phyloP scores from a whole-genome alignment of 1,284 basidiomycete species.

The Garcileccinum viscosum region DNA sequence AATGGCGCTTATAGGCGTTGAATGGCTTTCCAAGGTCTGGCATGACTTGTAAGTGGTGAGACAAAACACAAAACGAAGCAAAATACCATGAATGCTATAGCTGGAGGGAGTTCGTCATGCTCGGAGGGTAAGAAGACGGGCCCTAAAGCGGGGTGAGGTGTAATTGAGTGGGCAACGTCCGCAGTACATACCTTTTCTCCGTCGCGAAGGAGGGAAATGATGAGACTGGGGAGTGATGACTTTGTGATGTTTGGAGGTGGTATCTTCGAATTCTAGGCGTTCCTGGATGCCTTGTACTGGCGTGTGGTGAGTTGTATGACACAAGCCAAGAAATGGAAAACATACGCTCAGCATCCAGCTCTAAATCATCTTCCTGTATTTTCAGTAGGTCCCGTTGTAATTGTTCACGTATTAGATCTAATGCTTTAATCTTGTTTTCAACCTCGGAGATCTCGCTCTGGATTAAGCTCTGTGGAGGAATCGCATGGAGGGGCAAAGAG shows the following conservation, averaged over 20 bases:
- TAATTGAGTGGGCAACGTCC: slow-evolving; percentile 14
- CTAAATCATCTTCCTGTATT: slow-evolving; percentile 93
- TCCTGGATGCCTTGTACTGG: slow-evolving; percentile 88
- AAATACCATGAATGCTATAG: slow-evolving; percentile 93
- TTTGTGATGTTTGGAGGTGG: slow-evolving; percentile 44
- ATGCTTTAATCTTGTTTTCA: slow-evolving; percentile 83
- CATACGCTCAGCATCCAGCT: slow-evolving; percentile 92
- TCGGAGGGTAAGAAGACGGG: slow-evolving; percentile 97
- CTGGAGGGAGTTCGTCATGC: slow-evolving; percentile 93
- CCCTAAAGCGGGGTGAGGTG: slow-evolving; percentile 50
- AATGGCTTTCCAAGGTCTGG: slow-evolving; percentile 83
- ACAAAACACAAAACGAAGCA: slow-evolving; percentile 7
- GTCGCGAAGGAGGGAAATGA: slow-evolving; percentile 67
- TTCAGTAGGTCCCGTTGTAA: slow-evolving; percentile 86
- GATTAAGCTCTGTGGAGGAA: slow-evolving; percentile 72
- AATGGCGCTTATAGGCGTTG: slow-evolving; percentile 83
- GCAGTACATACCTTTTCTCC: slow-evolving; percentile 68
- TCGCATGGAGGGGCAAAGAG: slow-evolving; percentile 15
- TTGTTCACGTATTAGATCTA: slow-evolving; percentile 83
- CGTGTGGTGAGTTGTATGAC: slow-evolving; percentile 13
- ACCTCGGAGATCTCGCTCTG: slow-evolving; percentile 88
- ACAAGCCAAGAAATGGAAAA: slow-evolving; percentile 19
- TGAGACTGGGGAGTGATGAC: slow-evolving; percentile 43
- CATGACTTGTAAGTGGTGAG: slow-evolving; percentile 7
- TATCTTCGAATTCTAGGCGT: slow-evolving; percentile 73